Evolutionary conservation across 345 rosid genomes (phyloP), one percentile per base, ranked within the genome.

Genomic region (Ceriops tagal): DNA sequence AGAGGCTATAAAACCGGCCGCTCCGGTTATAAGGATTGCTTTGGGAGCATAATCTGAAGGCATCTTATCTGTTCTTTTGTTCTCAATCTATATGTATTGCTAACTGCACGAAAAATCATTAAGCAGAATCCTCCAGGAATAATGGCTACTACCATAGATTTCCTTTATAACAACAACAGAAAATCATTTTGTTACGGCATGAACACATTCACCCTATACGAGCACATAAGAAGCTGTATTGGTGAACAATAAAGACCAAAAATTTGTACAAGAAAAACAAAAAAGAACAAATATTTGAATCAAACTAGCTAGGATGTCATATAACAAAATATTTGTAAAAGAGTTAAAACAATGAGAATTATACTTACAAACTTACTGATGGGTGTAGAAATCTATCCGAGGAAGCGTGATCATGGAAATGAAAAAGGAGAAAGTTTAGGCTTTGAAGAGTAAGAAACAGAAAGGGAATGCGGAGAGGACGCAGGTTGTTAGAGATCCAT

Each of bases 1-100:
- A 1, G 89, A 87, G 18, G 85, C 87, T 66, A 87, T 85, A 72
- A 87, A 87, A 43, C 91, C 91, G 31, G 91, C 87, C 37, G 91
- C 89, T 22, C 91, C 91, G 8, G 89, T 87, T 53, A 87, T 80
- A 32, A 87, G 86, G 77, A 87, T 87, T 73, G 75, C 82, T 76
- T 71, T 83, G 6, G 91, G 89, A 27, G 75, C 77, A 53, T 65
- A 47, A 67, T 66, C 72, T 58, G 63, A 53, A 63, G 69, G 47
- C 77, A 75, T 79, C 27, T 19, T 58, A 66, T 7, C 34, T 43
- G 26, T 61, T 43, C 5, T 13, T 43, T 43, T 43, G 49, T 43
- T 43, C 49, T 43, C 19, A 43, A 13, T 43, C 49, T 0, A 43
- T 43, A 15, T 11, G 37, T 34, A 34, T 8, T 34, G 37, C 64